Evolutionary conservation across 208 protist genomes (phyloP).

Genomic region (Wallacemonas collosoma): DNA sequence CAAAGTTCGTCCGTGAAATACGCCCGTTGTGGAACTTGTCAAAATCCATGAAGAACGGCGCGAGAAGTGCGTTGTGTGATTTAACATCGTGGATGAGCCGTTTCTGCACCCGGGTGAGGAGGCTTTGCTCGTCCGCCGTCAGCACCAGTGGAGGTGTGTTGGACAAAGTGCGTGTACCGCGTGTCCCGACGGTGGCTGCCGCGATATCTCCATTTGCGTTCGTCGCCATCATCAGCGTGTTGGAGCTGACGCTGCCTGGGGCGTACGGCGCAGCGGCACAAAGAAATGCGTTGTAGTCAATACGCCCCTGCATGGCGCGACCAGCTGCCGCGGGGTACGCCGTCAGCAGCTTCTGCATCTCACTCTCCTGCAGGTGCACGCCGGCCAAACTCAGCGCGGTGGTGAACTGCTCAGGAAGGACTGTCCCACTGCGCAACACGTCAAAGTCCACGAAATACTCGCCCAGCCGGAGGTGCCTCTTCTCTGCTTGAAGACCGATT

Average conservation of each 20-base stretch:
- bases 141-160: constrained; percentile 16
- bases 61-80: constrained; percentile 68
- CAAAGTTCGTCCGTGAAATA: constrained; percentile 63
- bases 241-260: constrained; percentile 11
- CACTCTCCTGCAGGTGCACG: constrained; percentile 38
- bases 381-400: constrained; percentile 74
- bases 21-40: constrained; percentile 72
- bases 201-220: constrained; percentile 19
- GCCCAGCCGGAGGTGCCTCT: constrained; percentile 55
- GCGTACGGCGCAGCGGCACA: constrained; percentile 42
- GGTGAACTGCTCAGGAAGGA: constrained; percentile 60
- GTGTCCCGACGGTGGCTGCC: neutral
- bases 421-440: constrained; percentile 60
- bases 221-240: constrained; percentile 8
- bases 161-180: neutral
- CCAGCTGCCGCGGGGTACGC: constrained; percentile 38
- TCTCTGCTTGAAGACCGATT: constrained; percentile 55
- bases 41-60: constrained; percentile 89
- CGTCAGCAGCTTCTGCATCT: constrained; percentile 45
- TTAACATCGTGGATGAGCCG: constrained; percentile 65
- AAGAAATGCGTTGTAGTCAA: constrained; percentile 50
- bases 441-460: constrained; percentile 88
- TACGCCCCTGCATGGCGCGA: constrained; percentile 22
- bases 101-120: constrained; percentile 30
- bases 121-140: constrained; percentile 25